These are phyloP conservation scores for Jamesozyma hellenica DNA, from an alignment of 805 yeast genomes.

Conservation along the genomic window DNA sequence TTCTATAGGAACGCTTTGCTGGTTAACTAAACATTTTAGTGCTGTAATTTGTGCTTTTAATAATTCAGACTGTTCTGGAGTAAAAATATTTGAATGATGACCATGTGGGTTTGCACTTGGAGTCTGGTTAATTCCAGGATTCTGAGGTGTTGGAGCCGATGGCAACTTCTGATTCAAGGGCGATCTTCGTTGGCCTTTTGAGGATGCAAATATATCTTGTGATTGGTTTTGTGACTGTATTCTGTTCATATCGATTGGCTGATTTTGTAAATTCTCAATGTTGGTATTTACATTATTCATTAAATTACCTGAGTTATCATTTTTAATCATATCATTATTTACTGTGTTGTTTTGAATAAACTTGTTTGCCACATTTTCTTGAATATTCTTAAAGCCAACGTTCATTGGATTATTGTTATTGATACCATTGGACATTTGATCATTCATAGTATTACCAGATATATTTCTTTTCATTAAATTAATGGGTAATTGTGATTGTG, in stretches of 20 bases:
- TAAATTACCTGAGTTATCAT: too few relatives aligned
- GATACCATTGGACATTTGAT: neutral
- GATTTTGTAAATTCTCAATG: too few relatives aligned
- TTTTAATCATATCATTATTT: too few relatives aligned
- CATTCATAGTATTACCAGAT: slow-evolving; percentile 1
- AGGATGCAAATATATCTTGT: too few relatives aligned
- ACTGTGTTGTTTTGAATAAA: neutral
- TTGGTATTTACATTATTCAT: too few relatives aligned
- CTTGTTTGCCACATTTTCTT: neutral
- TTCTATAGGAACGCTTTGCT: slow-evolving; percentile 24
- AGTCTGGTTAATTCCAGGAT: neutral
- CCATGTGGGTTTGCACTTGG: neutral
- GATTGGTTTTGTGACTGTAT: too few relatives aligned
- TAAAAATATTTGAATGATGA: slow-evolving; percentile 13
- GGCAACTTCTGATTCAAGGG: too few relatives aligned
- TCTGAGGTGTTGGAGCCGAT: neutral
- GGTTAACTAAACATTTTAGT: slow-evolving; percentile 24
- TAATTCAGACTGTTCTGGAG: slow-evolving; percentile 24
- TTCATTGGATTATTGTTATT: neutral
- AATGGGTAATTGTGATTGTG: neutral
- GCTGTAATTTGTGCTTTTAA: slow-evolving; percentile 30
- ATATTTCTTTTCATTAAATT: slow-evolving; percentile 1
- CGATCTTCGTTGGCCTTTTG: too few relatives aligned
- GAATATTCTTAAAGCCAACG: neutral
- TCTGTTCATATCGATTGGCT: too few relatives aligned